A percentile compares a stretch with the other conserved stretches of the same genome.
These are phyloP conservation scores for Themeda triandra DNA, from an alignment of 176 grass and related monocot species.

Conservation along the genomic window DNA sequence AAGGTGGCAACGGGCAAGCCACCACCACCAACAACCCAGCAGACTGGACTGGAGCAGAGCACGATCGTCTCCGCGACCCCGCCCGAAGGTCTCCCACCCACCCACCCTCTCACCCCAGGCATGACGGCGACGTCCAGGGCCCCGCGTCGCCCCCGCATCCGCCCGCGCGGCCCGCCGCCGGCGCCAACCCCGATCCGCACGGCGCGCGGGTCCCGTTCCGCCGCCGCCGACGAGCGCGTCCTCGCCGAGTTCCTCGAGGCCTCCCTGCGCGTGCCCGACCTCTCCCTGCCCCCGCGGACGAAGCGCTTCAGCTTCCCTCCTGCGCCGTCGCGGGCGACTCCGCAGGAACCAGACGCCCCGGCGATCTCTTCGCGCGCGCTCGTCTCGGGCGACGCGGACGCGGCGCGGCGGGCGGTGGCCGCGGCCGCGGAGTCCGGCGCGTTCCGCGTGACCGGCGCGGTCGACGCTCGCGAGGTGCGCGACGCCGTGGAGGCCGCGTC, in stretches of 20 bases:
- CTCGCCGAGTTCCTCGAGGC: slow-evolving; percentile 71
- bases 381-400: background rate
- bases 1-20: slow-evolving; percentile 6
- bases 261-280: slow-evolving; percentile 59
- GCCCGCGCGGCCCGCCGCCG: slow-evolving; percentile 44
- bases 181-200: slow-evolving; percentile 74
- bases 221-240: slow-evolving; percentile 59
- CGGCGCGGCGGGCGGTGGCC: background rate
- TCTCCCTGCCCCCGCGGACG: slow-evolving; percentile 31
- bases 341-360: background rate
- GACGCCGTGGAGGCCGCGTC: slow-evolving; percentile 36
- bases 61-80: background rate
- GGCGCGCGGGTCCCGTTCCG: slow-evolving; percentile 55
- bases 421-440: slow-evolving; percentile 37
- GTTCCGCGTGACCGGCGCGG: slow-evolving; percentile 42
- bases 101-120: background rate
- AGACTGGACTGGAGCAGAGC: background rate
- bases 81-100: background rate
- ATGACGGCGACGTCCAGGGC: slow-evolving; percentile 55
- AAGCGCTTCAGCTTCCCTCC: slow-evolving; percentile 47
- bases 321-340: too few species aligned
- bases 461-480: slow-evolving; percentile 24
- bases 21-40: slow-evolving; percentile 18
- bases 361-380: background rate
- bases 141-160: slow-evolving; percentile 20